Evolutionary conservation across 352 stramenopile genomes (phyloP).

Genomic region (Phytophthora foliorum): DNA sequence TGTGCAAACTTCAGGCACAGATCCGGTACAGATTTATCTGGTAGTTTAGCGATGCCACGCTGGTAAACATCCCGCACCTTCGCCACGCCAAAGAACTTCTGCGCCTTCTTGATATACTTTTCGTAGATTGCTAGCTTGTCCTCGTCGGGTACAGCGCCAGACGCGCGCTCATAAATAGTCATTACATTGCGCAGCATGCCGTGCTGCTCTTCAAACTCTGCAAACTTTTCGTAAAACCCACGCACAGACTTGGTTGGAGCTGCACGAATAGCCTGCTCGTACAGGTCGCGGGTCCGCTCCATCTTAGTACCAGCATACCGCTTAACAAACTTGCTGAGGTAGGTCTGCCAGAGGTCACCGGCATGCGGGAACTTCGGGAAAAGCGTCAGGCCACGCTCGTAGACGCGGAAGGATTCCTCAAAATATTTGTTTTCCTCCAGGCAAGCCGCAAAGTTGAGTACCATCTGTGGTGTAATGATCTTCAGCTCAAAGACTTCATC

Average conservation of each 20-base stretch:
- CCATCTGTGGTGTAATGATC: conserved; percentile 97
- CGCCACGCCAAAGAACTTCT: conserved; percentile 96
- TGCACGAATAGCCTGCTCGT: conserved; percentile 93
- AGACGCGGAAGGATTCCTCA: conserved; percentile 95
- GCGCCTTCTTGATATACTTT: conserved; percentile 95
- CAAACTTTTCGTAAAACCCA: conserved; percentile 88
- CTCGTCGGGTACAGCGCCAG: conserved; percentile 81
- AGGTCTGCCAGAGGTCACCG: conserved; percentile 96
- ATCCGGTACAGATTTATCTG: conserved; percentile 91
- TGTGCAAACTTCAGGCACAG: conserved; percentile 97
- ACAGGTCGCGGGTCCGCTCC: conserved; percentile 97
- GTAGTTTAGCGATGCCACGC: conserved; percentile 93
- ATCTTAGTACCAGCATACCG: conserved; percentile 97
- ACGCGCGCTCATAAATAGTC: conserved; percentile 96
- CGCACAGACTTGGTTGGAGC: conserved; percentile 92
- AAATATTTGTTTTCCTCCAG: conserved; percentile 99
- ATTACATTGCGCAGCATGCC: conserved; percentile 97
- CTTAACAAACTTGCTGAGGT: conserved; percentile 96
- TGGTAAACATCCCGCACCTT: conserved; percentile 98
- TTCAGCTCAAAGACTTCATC: conserved; percentile 96
- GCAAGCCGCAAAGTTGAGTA: conserved; percentile 98
- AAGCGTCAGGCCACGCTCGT: conserved; percentile 88
- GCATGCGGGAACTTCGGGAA: conserved; percentile 96
- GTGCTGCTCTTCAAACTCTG: conserved; percentile 97
- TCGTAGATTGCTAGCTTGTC: conserved; percentile 96